Percentiles rank a stretch among this genome's conserved stretches.
These are phyloP conservation scores for Trypanosoma melophagium DNA, from an alignment of 208 protist genomes.

Conservation along the genomic window DNA sequence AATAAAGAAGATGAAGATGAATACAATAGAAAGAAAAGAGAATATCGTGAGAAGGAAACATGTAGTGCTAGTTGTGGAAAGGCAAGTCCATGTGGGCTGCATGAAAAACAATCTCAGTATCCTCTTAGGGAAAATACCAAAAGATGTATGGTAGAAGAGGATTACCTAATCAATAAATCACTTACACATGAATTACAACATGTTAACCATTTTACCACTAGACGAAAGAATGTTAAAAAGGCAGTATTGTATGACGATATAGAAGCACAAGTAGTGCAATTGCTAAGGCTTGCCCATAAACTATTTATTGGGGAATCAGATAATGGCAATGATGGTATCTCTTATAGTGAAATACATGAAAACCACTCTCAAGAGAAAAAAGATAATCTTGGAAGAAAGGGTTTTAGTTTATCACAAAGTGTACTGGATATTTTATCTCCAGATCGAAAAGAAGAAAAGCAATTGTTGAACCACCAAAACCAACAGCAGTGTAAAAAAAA, in stretches of 20 bases:
- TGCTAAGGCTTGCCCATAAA: conserved; percentile 11
- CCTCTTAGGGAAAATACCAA: too few species aligned
- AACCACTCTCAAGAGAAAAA: neutral
- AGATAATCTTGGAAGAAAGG: neutral
- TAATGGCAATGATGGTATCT: neutral
- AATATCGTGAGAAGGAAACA: too few species aligned
- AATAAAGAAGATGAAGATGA: neutral
- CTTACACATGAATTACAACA: too few species aligned
- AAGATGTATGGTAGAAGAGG: neutral
- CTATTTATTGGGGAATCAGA: conserved; percentile 7
- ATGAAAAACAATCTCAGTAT: too few species aligned
- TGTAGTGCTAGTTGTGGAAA: too few species aligned
- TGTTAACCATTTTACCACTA: too few species aligned
- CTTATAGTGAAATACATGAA: neutral
- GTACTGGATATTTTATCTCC: conserved; percentile 21
- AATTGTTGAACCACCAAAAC: neutral
- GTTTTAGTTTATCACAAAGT: conserved; percentile 11
- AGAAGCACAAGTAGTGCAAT: neutral
- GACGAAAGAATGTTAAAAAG: too few species aligned
- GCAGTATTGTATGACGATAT: neutral
- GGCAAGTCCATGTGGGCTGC: too few species aligned
- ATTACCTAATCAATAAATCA: neutral
- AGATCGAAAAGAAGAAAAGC: neutral
- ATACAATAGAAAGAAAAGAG: neutral
- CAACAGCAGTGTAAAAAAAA: neutral